Conservation (phyloP, 2,329 filamentous ascomycete genomes). For the Monosporascus sp. region DNA sequence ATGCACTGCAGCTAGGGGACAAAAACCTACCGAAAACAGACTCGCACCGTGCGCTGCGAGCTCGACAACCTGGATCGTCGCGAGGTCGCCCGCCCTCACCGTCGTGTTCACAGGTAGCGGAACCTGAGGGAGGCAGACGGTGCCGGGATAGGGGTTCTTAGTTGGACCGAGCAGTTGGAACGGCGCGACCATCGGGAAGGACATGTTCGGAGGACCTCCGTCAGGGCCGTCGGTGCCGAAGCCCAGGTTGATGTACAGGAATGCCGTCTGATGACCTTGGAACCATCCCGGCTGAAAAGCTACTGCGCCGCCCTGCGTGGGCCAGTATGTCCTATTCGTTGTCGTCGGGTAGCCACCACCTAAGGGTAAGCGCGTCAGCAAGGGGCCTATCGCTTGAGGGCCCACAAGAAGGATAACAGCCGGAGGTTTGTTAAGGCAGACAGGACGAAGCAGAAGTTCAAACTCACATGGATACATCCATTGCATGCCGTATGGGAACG, state of each 20-base stretch:
- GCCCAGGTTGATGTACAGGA: slow-evolving; percentile 88
- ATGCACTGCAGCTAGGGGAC: not conserved
- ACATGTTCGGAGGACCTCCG: slow-evolving; percentile 76
- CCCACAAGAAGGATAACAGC: not conserved
- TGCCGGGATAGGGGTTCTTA: slow-evolving; percentile 80
- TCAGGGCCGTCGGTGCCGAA: slow-evolving; percentile 64
- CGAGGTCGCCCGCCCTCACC: slow-evolving; percentile 75
- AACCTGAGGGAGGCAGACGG: slow-evolving; percentile 84
- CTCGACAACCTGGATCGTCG: slow-evolving; percentile 72
- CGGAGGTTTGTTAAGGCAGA: not conserved
- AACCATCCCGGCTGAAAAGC: slow-evolving; percentile 96
- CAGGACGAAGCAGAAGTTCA: not conserved
- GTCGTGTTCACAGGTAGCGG: slow-evolving; percentile 68
- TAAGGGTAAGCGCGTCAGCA: slow-evolving; percentile 31
- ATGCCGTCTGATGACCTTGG: slow-evolving; percentile 74
- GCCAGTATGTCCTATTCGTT: slow-evolving; percentile 87
- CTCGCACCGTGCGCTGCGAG: slow-evolving; percentile 65
- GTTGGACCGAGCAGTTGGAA: slow-evolving; percentile 80
- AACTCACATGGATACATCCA: slow-evolving; percentile 89
- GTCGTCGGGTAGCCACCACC: slow-evolving; percentile 78
- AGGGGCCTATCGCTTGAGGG: too few relatives aligned
- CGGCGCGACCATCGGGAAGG: slow-evolving; percentile 69
- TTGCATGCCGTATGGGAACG: slow-evolving; percentile 85
- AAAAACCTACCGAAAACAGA: slow-evolving; percentile 57
- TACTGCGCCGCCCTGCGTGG: slow-evolving; percentile 78